These are phyloP conservation scores for Ophiostoma sp. DNA, from an alignment of 2,329 filamentous ascomycete genomes.

Conservation along the genomic window DNA sequence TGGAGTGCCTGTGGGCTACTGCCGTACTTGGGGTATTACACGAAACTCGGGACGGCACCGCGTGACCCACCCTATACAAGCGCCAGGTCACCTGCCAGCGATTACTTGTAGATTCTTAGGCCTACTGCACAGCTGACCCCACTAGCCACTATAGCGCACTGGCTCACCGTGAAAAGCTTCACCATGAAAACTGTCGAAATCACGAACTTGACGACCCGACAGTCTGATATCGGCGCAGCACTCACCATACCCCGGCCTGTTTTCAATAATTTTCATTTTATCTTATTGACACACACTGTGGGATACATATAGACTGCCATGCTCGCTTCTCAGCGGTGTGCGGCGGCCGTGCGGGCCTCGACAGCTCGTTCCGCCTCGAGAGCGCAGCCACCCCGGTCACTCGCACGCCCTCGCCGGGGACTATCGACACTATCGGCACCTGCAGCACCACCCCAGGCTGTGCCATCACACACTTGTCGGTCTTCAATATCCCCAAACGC, in stretches of 20 bases:
- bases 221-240: background rate
- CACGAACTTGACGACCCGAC: background rate
- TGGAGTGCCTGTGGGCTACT: background rate
- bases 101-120: background rate
- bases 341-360: conserved; percentile 24
- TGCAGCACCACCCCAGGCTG: background rate
- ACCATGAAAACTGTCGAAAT: background rate
- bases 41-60: conserved; percentile 1
- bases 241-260: background rate
- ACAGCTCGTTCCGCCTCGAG: background rate
- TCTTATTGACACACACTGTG: background rate
- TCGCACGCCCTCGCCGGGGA: background rate
- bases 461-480: background rate
- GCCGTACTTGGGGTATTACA: background rate
- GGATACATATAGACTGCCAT: conserved; percentile 25
- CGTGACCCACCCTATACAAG: conserved; percentile 9
- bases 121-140: background rate
- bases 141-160: background rate
- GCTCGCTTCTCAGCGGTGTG: conserved; percentile 29
- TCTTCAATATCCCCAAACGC: background rate
- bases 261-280: background rate
- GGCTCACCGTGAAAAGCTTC: conserved; percentile 10
- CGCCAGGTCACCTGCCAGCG: conserved; percentile 5
- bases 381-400: background rate
- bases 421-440: conserved; percentile 17